These are phyloP conservation scores for Solanum clarkiae DNA, from an alignment of 257 asterid species.

Conservation along the genomic window DNA sequence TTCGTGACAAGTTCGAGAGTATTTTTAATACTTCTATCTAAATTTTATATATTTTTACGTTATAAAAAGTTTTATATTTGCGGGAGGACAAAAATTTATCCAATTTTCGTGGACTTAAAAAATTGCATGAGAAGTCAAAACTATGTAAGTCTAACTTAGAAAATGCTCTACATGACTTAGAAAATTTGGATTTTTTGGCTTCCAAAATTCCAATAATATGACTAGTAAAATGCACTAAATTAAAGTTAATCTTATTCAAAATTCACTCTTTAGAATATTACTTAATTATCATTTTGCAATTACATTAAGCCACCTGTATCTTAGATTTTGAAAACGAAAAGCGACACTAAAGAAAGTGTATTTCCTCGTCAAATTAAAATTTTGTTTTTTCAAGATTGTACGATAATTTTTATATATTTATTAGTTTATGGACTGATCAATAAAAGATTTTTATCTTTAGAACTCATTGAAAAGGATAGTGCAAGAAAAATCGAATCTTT, in stretches of 20 bases:
- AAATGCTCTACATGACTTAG: neutral
- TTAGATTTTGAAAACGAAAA: neutral
- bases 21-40: too few species aligned
- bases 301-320: neutral
- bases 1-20: rapidly evolving
- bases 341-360: neutral
- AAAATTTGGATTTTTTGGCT: neutral
- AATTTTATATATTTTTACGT: too few species aligned
- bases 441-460: neutral
- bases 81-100: neutral
- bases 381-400: neutral
- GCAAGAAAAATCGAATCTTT: neutral
- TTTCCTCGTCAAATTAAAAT: neutral
- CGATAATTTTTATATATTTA: neutral
- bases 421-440: neutral
- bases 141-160: neutral
- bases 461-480: neutral
- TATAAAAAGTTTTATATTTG: too few species aligned
- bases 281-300: neutral
- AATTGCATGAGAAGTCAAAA: neutral
- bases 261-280: neutral
- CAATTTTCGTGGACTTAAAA: neutral
- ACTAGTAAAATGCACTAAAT: neutral
- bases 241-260: neutral
- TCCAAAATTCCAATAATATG: neutral